A percentile compares a stretch with the other conserved stretches of the same genome.
Conservation (phyloP, 345 rosid genomes). For the Xanthoceras sorbifolium region DNA sequence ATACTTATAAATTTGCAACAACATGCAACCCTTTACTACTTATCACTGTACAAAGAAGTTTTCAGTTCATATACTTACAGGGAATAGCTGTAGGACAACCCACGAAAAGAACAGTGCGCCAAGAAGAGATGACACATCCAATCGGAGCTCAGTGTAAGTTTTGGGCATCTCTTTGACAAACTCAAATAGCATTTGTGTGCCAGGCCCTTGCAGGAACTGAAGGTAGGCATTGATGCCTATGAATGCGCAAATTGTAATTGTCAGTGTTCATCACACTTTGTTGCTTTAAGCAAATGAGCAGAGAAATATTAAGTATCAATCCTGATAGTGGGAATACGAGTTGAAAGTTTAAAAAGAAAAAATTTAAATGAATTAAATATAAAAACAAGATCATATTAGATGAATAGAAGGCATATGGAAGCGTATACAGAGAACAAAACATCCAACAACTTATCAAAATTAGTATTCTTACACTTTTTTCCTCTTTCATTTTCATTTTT, state of each 20-base stretch:
- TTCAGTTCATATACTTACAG: slow-evolving; percentile 58
- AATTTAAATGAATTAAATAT: not conserved
- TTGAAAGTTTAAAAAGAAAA: not conserved
- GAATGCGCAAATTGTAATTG: slow-evolving; percentile 14
- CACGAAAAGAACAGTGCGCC: slow-evolving; percentile 87
- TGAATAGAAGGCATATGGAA: not conserved
- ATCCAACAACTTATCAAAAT: not conserved
- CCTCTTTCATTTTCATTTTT: no score
- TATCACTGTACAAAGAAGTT: slow-evolving; percentile 7
- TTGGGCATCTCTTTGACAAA: slow-evolving; percentile 89
- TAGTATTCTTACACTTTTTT: no score
- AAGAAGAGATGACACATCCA: slow-evolving; percentile 75
- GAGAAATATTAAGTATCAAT: not conserved
- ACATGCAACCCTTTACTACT: not conserved
- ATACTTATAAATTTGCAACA: not conserved
- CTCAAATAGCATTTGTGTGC: slow-evolving; percentile 53
- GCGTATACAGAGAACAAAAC: no score
- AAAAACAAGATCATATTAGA: not conserved
- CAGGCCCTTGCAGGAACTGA: slow-evolving; percentile 47
- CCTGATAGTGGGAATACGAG: not conserved
- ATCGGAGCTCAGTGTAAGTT: slow-evolving; percentile 36
- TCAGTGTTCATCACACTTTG: slow-evolving; percentile 7
- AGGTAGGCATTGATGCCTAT: slow-evolving; percentile 91
- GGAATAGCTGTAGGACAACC: slow-evolving; percentile 79
- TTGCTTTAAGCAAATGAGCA: not conserved